A percentile compares a stretch with the other conserved stretches of the same genome.
phyloP scores from a whole-genome alignment of 2,329 filamentous ascomycete species.

The Microcera coccophila region DNA sequence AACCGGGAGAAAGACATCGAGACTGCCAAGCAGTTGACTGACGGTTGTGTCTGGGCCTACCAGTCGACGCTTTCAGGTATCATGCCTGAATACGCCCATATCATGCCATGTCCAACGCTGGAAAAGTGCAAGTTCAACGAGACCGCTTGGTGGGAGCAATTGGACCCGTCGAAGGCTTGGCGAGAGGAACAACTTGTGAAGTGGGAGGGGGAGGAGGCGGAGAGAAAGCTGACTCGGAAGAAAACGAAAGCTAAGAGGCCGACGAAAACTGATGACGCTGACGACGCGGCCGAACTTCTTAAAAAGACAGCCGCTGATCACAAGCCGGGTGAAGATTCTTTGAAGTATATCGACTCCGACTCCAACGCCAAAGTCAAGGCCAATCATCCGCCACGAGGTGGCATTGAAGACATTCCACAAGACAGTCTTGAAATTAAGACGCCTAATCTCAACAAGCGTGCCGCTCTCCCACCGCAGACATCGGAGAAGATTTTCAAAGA shows the following conservation, averaged over 20 bases:
- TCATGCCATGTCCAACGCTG: constrained; percentile 44
- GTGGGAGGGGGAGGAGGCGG: constrained; percentile 43
- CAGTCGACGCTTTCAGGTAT: constrained; percentile 56
- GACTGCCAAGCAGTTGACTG: constrained; percentile 58
- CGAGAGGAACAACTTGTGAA: constrained; percentile 42
- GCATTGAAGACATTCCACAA: not conserved
- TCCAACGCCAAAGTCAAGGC: not conserved
- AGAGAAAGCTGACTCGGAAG: constrained; percentile 28
- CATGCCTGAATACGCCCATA: constrained; percentile 56
- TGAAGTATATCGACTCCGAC: not conserved
- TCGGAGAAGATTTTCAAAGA: not conserved
- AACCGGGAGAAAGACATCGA: constrained; percentile 57
- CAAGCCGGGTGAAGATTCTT: too few species aligned
- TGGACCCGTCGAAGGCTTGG: constrained; percentile 45
- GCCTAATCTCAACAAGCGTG: not conserved
- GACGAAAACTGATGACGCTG: not conserved
- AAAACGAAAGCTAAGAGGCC: constrained; percentile 8
- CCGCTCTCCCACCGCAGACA: not conserved
- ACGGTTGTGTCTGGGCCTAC: constrained; percentile 69
- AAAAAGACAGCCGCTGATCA: not conserved
- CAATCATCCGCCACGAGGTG: not conserved
- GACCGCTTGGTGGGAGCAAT: constrained; percentile 45
- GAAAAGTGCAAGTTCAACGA: constrained; percentile 50
- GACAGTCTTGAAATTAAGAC: not conserved
- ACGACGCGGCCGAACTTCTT: not conserved